phyloP scores from a whole-genome alignment of 2,329 filamentous ascomycete species.

The Cryphonectria naterciae region DNA sequence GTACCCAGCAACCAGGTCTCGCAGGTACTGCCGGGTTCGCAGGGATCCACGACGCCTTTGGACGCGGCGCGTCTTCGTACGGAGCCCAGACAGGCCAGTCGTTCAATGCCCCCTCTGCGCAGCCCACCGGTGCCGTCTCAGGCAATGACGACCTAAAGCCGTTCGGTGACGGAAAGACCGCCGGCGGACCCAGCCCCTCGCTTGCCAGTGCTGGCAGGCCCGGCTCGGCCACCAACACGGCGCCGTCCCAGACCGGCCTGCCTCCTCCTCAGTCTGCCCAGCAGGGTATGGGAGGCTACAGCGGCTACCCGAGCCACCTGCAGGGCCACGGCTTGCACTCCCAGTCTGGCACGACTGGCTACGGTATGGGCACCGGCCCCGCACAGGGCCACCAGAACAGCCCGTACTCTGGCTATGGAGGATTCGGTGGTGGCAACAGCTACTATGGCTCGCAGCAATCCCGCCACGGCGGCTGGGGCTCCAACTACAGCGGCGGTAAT shows the following conservation, averaged over 20 bases:
- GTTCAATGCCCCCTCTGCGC: constrained; percentile 54
- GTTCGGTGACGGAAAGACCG: constrained; percentile 59
- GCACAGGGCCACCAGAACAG: constrained; percentile 58
- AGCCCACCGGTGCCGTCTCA: constrained; percentile 48
- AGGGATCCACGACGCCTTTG: constrained; percentile 59
- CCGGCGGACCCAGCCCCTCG: constrained; percentile 60
- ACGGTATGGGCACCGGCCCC: constrained; percentile 57
- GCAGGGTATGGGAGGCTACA: constrained; percentile 58
- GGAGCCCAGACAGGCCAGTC: constrained; percentile 59
- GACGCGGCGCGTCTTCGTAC: constrained; percentile 56
- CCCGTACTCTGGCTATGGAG: constrained; percentile 58
- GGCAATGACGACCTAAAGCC: constrained; percentile 61
- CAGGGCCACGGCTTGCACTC: constrained; percentile 57
- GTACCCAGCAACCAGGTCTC: constrained; percentile 55
- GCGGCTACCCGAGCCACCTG: constrained; percentile 59
- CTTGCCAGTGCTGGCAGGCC: constrained; percentile 59
- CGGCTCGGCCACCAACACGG: constrained; percentile 61
- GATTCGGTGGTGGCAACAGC: constrained; percentile 51
- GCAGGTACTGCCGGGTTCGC: constrained; percentile 54
- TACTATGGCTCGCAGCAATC: constrained; percentile 52
- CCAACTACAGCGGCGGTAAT: constrained; percentile 51
- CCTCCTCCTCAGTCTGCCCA: constrained; percentile 59
- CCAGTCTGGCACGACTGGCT: constrained; percentile 49
- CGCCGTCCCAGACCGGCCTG: constrained; percentile 56
- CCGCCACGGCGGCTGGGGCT: constrained; percentile 57